phyloP scores from a whole-genome alignment of 768 basidiomycete genomes.

The Rubroboletus satanas region DNA sequence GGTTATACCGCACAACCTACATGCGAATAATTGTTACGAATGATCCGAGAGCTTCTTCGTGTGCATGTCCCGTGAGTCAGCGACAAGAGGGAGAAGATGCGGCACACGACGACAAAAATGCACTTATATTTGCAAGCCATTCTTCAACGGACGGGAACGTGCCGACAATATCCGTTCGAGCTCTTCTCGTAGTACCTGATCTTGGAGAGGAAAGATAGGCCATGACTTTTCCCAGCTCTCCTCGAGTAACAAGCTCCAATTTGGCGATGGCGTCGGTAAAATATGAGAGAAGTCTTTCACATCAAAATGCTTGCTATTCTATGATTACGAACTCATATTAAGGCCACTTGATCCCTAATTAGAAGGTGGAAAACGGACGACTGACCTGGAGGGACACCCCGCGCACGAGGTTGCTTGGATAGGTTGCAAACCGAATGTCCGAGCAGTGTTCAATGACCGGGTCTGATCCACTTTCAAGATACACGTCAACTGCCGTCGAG shows the following conservation, averaged over 20 bases:
- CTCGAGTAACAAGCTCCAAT: conserved; percentile 46
- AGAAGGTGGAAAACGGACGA: not conserved
- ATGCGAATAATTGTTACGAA: not conserved
- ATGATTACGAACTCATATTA: not conserved
- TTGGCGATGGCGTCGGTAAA: conserved; percentile 67
- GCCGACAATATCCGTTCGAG: conserved; percentile 18
- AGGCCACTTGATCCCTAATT: not conserved
- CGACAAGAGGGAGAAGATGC: not conserved
- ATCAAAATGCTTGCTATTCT: conserved; percentile 40
- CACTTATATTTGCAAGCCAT: not conserved
- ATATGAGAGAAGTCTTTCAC: conserved; percentile 89
- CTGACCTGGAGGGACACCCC: conserved; percentile 11
- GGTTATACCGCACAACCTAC: not conserved
- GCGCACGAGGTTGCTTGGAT: conserved; percentile 41
- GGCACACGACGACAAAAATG: not conserved
- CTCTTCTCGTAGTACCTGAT: conserved; percentile 11
- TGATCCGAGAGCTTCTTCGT: not conserved
- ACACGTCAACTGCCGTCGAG: conserved; percentile 59
- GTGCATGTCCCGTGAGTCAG: not conserved
- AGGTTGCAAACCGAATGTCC: conserved; percentile 57
- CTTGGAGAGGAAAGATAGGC: conserved; percentile 21
- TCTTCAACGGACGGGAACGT: not conserved
- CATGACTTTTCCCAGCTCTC: conserved; percentile 16
- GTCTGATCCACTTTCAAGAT: conserved; percentile 62
- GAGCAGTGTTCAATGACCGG: conserved; percentile 80